These are phyloP conservation scores for Acrodontium crateriforme DNA, from an alignment of 2,329 filamentous ascomycete genomes.

Conservation along the genomic window DNA sequence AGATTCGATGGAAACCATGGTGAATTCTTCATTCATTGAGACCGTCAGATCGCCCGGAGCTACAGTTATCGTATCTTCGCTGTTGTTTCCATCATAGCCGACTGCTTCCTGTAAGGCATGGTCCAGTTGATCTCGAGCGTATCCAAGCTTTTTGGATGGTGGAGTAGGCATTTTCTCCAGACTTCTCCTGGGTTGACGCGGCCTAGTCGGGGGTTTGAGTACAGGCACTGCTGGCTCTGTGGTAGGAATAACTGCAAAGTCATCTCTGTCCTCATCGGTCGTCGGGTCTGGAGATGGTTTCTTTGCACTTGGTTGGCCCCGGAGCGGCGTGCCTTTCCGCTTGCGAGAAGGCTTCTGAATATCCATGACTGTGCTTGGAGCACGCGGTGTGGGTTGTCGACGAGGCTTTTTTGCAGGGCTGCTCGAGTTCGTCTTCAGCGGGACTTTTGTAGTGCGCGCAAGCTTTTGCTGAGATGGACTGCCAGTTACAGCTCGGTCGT, in stretches of 20 bases:
- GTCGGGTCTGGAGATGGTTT: slow-evolving; percentile 4
- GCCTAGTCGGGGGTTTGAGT: no score
- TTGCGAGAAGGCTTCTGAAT: no score
- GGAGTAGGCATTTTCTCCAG: slow-evolving; percentile 4
- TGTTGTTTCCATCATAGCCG: slow-evolving; percentile 3
- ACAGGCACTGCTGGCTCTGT: no score
- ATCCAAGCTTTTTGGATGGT: slow-evolving; percentile 13
- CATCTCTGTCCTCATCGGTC: slow-evolving; percentile 1
- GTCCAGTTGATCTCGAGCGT: slow-evolving; percentile 19
- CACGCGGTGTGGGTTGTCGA: no score
- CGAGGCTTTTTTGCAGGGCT: slow-evolving; percentile 8
- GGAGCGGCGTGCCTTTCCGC: slow-evolving; percentile 18
- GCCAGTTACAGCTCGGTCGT: slow-evolving; percentile 15
- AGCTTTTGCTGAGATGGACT: slow-evolving; percentile 10
- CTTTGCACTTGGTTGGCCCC: slow-evolving; percentile 1
- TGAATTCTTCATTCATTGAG: slow-evolving; percentile 37
- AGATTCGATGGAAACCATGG: slow-evolving; percentile 36
- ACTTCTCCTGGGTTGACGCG: no score
- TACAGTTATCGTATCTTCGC: slow-evolving; percentile 2
- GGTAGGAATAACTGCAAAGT: no score
- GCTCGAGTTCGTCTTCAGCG: slow-evolving; percentile 24
- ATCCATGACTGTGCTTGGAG: no score
- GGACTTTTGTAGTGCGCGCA: slow-evolving; percentile 25
- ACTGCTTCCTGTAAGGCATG: slow-evolving; percentile 18
- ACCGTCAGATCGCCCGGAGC: slow-evolving; percentile 30